Conservation (phyloP, 2,329 filamentous ascomycete genomes). For the Mycogone perniciosa region DNA sequence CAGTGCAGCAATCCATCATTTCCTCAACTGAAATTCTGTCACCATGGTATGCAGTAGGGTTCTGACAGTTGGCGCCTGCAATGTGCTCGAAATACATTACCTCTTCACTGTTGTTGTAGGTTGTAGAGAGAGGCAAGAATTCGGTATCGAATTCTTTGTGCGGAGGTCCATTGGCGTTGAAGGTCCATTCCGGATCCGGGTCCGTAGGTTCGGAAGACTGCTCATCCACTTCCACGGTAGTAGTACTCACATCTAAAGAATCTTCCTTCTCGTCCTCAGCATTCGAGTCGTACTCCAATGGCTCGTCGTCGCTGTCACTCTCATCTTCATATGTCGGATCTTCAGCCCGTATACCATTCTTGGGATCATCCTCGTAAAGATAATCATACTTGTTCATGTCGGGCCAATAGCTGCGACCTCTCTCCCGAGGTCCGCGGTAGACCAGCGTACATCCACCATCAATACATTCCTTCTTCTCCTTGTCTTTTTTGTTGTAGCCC, state of each 20-base stretch:
- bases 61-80: conserved; percentile 16
- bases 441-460: conserved; percentile 13
- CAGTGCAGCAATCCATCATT: conserved; percentile 21
- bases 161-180: not conserved
- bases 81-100: conserved; percentile 19
- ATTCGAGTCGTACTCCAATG: conserved; percentile 7
- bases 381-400: not conserved
- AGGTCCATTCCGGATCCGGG: not conserved
- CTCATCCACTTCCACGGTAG: not conserved
- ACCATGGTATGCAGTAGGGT: conserved; percentile 17
- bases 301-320: not conserved
- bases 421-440: conserved; percentile 1
- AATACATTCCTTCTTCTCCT: not conserved
- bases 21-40: conserved; percentile 19
- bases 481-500: not conserved
- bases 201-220: not conserved
- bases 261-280: not conserved
- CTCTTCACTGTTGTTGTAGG: conserved; percentile 6
- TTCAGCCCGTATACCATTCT: not conserved
- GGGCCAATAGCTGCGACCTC: not conserved
- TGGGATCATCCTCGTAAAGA: not conserved
- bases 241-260: not conserved
- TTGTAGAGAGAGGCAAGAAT: conserved; percentile 4
- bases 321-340: conserved; percentile 4
- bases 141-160: conserved; percentile 1